Conservation (phyloP, 2,329 filamentous ascomycete genomes). For the Diplocarpon rosae region DNA sequence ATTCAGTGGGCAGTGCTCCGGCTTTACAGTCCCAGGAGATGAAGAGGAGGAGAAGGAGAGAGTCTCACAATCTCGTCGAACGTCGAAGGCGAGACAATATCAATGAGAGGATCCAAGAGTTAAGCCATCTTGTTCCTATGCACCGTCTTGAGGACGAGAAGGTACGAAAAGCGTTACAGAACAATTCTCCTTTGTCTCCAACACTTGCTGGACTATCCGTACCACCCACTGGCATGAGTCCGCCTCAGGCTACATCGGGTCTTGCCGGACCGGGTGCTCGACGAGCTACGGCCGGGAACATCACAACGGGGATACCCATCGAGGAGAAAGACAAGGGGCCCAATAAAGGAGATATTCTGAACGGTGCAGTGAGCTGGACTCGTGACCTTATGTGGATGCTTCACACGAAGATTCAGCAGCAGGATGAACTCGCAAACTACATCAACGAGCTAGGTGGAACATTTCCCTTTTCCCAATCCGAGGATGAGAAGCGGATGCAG, state of each 20-base stretch:
- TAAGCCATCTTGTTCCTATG: conserved; percentile 83
- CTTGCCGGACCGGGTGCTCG: conserved; percentile 76
- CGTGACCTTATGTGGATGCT: conserved; percentile 97
- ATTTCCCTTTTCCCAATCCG: conserved; percentile 72
- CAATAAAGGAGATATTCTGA: conserved; percentile 97
- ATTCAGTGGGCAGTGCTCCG: conserved; percentile 18
- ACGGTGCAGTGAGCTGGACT: conserved; percentile 94
- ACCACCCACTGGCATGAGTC: conserved; percentile 41
- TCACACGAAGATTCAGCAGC: conserved; percentile 77
- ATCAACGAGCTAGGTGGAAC: conserved; percentile 62
- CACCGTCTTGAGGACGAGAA: conserved; percentile 96
- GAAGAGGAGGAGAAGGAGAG: conserved; percentile 80
- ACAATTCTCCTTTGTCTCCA: conserved; percentile 80
- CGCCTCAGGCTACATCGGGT: conserved; percentile 74
- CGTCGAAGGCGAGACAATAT: conserved; percentile 93
- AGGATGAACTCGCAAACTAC: conserved; percentile 72
- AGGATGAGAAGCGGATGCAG: conserved; percentile 93
- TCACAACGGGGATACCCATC: conserved; percentile 82
- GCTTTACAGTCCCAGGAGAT: conserved; percentile 72
- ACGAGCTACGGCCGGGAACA: conserved; percentile 67
- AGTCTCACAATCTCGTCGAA: conserved; percentile 95
- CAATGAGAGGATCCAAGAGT: conserved; percentile 94
- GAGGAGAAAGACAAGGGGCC: conserved; percentile 98
- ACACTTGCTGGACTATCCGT: conserved; percentile 56
- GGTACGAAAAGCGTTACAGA: conserved; percentile 87